Conservation (phyloP, 148 eudicot genomes). For the Vaccinium vitisidaea region DNA sequence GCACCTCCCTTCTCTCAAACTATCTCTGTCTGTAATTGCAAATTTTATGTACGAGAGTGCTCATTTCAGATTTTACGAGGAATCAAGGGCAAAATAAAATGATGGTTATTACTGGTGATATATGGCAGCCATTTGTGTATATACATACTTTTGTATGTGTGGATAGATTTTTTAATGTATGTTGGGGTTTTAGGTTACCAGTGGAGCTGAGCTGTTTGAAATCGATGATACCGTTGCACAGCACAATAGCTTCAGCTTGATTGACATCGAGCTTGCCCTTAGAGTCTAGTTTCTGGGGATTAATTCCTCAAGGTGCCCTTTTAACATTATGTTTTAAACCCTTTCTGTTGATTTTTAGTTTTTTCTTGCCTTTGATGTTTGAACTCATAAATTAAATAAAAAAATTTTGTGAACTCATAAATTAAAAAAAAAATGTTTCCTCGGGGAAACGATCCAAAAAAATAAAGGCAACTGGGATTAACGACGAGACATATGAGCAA, state of each 20-base stretch:
- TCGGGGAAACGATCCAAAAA: too few relatives aligned
- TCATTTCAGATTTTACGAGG: not conserved
- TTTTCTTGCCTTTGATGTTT: not conserved
- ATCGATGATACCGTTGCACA: conserved; percentile 25
- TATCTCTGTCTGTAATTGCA: too few relatives aligned
- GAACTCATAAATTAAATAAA: not conserved
- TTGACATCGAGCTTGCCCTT: conserved; percentile 21
- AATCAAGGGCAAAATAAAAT: not conserved
- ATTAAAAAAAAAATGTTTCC: too few relatives aligned
- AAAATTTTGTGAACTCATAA: too few relatives aligned
- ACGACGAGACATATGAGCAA: too few relatives aligned
- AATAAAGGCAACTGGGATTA: too few relatives aligned
- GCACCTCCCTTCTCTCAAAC: too few relatives aligned
- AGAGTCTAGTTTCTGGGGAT: conserved; percentile 20
- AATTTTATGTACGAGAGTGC: too few relatives aligned
- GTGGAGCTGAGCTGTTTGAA: conserved; percentile 25
- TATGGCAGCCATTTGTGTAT: not conserved
- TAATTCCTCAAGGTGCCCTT: conserved; percentile 21
- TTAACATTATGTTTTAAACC: not conserved
- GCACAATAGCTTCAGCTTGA: conserved; percentile 21
- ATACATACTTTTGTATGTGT: too few relatives aligned
- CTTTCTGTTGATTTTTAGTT: not conserved
- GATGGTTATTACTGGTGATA: not conserved
- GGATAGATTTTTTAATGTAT: not conserved
- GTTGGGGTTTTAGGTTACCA: conserved; percentile 13